Evolutionary conservation across 108 stramenopile species (phyloP).

Genomic region (Skeletonema marinoi): DNA sequence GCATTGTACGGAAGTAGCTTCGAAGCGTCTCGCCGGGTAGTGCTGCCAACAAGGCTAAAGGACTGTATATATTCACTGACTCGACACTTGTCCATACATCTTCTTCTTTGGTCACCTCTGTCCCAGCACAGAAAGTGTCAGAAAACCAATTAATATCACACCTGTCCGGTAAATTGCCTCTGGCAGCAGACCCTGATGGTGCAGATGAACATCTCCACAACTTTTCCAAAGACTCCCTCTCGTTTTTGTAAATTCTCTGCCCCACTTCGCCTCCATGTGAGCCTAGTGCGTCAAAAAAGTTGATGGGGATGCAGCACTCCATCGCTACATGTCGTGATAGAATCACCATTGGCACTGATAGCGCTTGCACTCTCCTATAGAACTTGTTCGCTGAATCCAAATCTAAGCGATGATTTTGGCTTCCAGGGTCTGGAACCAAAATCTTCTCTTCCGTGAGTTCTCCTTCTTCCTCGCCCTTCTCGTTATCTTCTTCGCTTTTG

Average conservation of each 20-base stretch:
- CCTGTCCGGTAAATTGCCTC: conserved; percentile 46
- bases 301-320: conserved; percentile 46
- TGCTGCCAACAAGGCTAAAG: conserved; percentile 48
- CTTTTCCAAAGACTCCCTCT: conserved; percentile 38
- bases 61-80: conserved; percentile 51
- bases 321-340: conserved; percentile 44
- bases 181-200: conserved; percentile 23
- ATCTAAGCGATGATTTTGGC: conserved; percentile 49
- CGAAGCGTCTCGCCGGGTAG: conserved; percentile 41
- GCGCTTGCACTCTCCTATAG: conserved; percentile 41
- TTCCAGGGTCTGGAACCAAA: conserved; percentile 46
- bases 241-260: conserved; percentile 31
- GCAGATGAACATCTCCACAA: conserved; percentile 47
- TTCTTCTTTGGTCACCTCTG: conserved; percentile 21
- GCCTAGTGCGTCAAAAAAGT: conserved; percentile 44
- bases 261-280: conserved; percentile 45
- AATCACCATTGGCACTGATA: conserved; percentile 51
- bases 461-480: not conserved
- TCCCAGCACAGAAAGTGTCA: conserved; percentile 44
- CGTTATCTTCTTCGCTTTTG: not conserved
- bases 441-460: conserved; percentile 38
- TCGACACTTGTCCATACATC: conserved; percentile 46
- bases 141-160: conserved; percentile 51
- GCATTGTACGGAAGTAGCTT: conserved; percentile 48
- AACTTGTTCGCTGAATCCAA: conserved; percentile 33